phyloP scores from a whole-genome alignment of 129 eudicot species.

The Smallanthus sonchifolius region DNA sequence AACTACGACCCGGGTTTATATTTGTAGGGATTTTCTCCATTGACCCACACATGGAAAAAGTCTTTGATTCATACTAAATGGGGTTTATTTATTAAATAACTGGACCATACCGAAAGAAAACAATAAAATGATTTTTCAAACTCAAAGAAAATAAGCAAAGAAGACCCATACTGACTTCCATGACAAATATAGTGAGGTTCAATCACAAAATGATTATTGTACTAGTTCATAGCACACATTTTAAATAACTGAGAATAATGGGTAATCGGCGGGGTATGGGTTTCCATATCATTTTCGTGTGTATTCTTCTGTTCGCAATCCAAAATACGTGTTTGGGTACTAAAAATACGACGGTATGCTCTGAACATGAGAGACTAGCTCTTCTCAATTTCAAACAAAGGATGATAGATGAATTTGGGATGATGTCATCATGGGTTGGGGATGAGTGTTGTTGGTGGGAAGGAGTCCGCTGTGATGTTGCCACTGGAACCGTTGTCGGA shows the following conservation, averaged over 20 bases:
- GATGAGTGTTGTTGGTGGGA: not conserved
- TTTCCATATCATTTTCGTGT: not conserved
- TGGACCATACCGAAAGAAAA: not conserved
- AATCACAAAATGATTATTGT: too few relatives aligned
- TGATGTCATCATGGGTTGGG: conserved; percentile 7
- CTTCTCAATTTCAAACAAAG: conserved; percentile 4
- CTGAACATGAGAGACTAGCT: not conserved
- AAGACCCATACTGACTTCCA: too few relatives aligned
- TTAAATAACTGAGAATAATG: too few relatives aligned
- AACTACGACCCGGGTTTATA: too few relatives aligned
- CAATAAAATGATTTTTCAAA: too few relatives aligned
- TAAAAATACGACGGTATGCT: not conserved
- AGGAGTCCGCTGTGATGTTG: not conserved
- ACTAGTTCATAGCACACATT: too few relatives aligned
- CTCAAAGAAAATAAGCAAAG: too few relatives aligned
- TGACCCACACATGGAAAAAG: too few relatives aligned
- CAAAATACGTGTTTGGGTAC: not conserved
- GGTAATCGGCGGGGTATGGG: not conserved
- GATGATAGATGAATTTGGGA: not conserved
- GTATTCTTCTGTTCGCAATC: not conserved
- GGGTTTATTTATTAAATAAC: too few relatives aligned
- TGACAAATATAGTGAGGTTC: too few relatives aligned
- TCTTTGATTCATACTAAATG: too few relatives aligned
- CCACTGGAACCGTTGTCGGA: not conserved
- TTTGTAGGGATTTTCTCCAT: too few relatives aligned